Conservation (phyloP, 768 basidiomycete genomes). For the Kwoniella europaea region DNA sequence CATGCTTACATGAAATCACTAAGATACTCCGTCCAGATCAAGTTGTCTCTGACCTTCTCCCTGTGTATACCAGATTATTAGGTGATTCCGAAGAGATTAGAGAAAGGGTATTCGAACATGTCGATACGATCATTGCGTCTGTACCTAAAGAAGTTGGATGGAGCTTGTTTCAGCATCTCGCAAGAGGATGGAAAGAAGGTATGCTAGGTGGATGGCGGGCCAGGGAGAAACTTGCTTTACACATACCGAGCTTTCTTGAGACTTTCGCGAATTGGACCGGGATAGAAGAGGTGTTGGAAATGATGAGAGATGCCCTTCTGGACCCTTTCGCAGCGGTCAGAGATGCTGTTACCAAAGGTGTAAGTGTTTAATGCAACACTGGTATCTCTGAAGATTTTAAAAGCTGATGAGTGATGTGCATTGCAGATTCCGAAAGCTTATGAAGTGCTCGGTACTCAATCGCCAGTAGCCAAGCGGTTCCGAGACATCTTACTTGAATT, state of each 20-base stretch:
- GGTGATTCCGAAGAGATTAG: conserved; percentile 71
- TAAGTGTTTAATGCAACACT: conserved; percentile 59
- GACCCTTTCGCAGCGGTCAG: conserved; percentile 85
- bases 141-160: conserved; percentile 64
- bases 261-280: conserved; percentile 60
- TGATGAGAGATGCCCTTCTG: conserved; percentile 69
- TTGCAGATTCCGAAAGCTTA: conserved; percentile 42
- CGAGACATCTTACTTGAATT: conserved; percentile 62
- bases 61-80: conserved; percentile 68
- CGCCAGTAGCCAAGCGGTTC: conserved; percentile 37
- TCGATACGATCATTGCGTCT: conserved; percentile 66
- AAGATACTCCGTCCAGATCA: conserved; percentile 77
- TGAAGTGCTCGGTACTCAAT: conserved; percentile 43
- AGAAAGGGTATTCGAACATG: conserved; percentile 71
- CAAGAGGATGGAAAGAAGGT: conserved; percentile 66
- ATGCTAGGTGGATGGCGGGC: conserved; percentile 77
- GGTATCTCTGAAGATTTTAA: background rate
- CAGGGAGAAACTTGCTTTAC: conserved; percentile 70
- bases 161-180: conserved; percentile 60
- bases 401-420: background rate
- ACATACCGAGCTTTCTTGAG: conserved; percentile 64
- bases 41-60: conserved; percentile 70
- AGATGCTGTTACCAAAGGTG: conserved; percentile 71
- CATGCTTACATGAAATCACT: conserved; percentile 86
- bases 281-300: conserved; percentile 62